These are phyloP conservation scores for Botrytis paeoniae DNA, from an alignment of 2,329 filamentous ascomycete species.

Conservation along the genomic window DNA sequence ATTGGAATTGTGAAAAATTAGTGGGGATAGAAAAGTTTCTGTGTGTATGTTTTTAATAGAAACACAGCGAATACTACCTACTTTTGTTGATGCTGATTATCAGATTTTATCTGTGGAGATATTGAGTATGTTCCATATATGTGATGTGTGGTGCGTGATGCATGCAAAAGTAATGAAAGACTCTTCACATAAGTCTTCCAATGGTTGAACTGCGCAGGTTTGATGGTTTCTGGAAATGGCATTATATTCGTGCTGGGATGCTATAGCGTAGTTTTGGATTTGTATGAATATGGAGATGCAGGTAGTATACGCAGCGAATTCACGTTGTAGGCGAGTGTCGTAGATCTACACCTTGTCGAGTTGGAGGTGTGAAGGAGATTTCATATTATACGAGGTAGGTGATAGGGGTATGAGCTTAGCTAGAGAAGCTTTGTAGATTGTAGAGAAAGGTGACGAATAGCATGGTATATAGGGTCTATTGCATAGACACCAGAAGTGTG, in stretches of 20 bases:
- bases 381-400: background rate
- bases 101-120: background rate
- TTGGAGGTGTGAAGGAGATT: background rate
- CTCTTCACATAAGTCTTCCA: accelerated
- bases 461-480: too few relatives aligned
- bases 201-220: background rate
- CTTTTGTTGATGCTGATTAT: background rate
- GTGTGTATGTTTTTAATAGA: background rate
- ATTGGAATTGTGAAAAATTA: background rate
- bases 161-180: background rate
- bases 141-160: background rate
- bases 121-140: background rate
- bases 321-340: background rate
- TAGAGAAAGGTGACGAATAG: background rate
- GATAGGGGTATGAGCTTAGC: background rate
- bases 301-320: background rate
- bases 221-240: accelerated
- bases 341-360: background rate
- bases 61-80: background rate
- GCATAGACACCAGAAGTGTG: too few relatives aligned
- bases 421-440: background rate
- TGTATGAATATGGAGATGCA: background rate
- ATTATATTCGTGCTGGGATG: background rate
- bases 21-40: background rate
- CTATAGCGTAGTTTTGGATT: background rate